Percentiles rank a stretch among this genome's conserved stretches.
Conservation (phyloP, 2,329 filamentous ascomycete genomes). For the Venturia nashicola region DNA sequence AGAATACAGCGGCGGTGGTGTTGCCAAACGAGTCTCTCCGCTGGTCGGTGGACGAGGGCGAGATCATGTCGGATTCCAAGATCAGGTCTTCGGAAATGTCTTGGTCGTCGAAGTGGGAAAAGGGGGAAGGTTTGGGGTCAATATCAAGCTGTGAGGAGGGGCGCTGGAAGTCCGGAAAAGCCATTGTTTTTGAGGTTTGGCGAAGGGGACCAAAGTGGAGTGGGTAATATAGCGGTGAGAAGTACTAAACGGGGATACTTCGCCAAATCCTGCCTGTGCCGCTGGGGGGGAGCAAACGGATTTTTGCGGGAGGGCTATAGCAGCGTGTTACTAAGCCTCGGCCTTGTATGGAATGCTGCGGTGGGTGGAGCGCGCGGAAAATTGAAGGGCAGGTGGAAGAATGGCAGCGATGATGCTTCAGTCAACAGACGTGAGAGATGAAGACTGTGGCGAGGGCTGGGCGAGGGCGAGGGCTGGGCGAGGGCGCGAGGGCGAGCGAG, state of each 20-base stretch:
- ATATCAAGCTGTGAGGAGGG: conserved; percentile 23
- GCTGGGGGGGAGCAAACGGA: conserved; percentile 6
- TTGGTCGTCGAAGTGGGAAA: conserved; percentile 34
- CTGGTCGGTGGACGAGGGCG: conserved; percentile 28
- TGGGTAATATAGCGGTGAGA: conserved; percentile 9
- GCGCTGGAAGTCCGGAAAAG: conserved; percentile 23
- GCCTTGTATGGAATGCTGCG: neutral
- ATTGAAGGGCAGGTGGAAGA: neutral
- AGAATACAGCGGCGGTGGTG: conserved; percentile 36
- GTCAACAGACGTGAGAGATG: neutral
- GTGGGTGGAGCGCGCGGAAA: neutral
- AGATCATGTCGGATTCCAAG: conserved; percentile 38
- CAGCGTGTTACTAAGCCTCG: conserved; percentile 6
- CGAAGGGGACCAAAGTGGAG: neutral
- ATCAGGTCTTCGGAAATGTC: conserved; percentile 37
- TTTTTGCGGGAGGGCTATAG: conserved; percentile 6
- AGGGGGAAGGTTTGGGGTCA: conserved; percentile 25
- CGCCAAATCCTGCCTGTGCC: conserved; percentile 6
- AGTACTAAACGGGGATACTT: neutral
- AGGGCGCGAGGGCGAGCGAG: neutral
- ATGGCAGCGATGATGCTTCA: neutral
- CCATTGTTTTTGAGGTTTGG: conserved; percentile 18
- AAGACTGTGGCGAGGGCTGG: neutral
- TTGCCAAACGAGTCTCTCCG: conserved; percentile 34
- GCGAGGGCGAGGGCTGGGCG: too few species aligned